A percentile compares a stretch with the other conserved stretches of the same genome.
These are phyloP conservation scores for Saxophila tyrrhenica DNA, from an alignment of 495 filamentous ascomycete genomes.

Conservation along the genomic window DNA sequence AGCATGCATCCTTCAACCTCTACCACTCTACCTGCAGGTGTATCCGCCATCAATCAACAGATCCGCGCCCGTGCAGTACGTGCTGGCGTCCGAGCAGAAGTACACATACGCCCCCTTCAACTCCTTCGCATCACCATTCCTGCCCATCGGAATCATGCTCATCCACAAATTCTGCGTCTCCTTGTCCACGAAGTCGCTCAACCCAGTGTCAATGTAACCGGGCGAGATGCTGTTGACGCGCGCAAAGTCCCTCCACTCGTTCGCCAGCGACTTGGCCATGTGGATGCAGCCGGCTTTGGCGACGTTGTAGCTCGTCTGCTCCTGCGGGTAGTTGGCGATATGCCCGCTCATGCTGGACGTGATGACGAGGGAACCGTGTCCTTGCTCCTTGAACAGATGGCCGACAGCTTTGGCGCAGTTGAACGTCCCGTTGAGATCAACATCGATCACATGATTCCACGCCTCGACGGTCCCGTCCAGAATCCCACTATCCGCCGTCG, in stretches of 20 bases:
- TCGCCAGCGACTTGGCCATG: slow-evolving; percentile 50
- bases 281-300: slow-evolving; percentile 52
- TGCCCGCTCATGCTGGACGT: slow-evolving; percentile 60
- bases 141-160: slow-evolving; percentile 66
- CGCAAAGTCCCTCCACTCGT: slow-evolving; percentile 71
- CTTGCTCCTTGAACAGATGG: slow-evolving; percentile 50
- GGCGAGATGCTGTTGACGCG: slow-evolving; percentile 64
- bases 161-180: slow-evolving; percentile 63
- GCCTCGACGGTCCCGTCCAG: slow-evolving; percentile 49
- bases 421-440: slow-evolving; percentile 45
- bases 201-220: slow-evolving; percentile 69
- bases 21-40: slow-evolving; percentile 23
- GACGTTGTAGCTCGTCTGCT: slow-evolving; percentile 72
- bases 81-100: slow-evolving; percentile 54
- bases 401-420: slow-evolving; percentile 60
- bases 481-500: slow-evolving; percentile 39
- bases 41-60: slow-evolving; percentile 49
- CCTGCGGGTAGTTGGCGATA: slow-evolving; percentile 67
- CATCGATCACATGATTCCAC: slow-evolving; percentile 57
- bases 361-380: slow-evolving; percentile 50
- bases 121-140: slow-evolving; percentile 67
- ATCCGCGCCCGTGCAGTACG: slow-evolving; percentile 38
- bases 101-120: slow-evolving; percentile 78
- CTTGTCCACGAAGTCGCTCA: slow-evolving; percentile 62
- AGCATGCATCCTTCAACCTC: too few species aligned